phyloP scores from a whole-genome alignment of 2,329 filamentous ascomycete genomes.

The Aspergillus neoniger region DNA sequence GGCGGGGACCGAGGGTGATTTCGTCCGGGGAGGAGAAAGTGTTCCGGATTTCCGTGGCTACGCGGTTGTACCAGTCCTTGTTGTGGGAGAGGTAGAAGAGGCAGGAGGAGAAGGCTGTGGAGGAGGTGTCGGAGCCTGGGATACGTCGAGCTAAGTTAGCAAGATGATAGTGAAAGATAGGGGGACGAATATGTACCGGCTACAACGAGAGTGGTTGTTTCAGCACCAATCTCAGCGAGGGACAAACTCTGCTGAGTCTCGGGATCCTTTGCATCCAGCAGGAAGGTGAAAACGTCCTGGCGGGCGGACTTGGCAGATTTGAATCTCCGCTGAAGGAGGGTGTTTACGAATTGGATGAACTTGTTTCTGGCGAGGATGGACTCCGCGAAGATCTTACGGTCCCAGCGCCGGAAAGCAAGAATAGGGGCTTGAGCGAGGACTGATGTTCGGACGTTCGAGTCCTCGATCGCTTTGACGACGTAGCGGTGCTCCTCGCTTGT shows the following conservation, averaged over 20 bases:
- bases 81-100: constrained; percentile 46
- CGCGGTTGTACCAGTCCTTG: constrained; percentile 30
- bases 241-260: constrained; percentile 34
- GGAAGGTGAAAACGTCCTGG: constrained; percentile 53
- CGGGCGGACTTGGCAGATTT: constrained; percentile 30
- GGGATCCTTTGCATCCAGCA: constrained; percentile 50
- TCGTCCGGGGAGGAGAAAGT: constrained; percentile 40
- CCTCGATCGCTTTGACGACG: constrained; percentile 19
- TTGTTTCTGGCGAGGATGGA: constrained; percentile 47
- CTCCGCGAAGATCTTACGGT: constrained; percentile 15
- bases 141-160: background rate
- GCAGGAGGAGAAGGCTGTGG: constrained; percentile 38
- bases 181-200: constrained; percentile 39
- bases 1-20: constrained; percentile 34
- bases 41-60: constrained; percentile 37
- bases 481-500: constrained; percentile 13
- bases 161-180: background rate
- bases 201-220: constrained; percentile 53
- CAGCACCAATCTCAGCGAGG: constrained; percentile 51
- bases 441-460: constrained; percentile 21
- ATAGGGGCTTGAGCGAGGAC: constrained; percentile 14
- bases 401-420: constrained; percentile 14
- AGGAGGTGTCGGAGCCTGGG: constrained; percentile 43
- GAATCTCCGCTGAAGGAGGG: constrained; percentile 26
- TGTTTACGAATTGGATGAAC: constrained; percentile 30